phyloP scores from a whole-genome alignment of 495 filamentous ascomycete genomes.

The Clohesyomyces aquaticus region DNA sequence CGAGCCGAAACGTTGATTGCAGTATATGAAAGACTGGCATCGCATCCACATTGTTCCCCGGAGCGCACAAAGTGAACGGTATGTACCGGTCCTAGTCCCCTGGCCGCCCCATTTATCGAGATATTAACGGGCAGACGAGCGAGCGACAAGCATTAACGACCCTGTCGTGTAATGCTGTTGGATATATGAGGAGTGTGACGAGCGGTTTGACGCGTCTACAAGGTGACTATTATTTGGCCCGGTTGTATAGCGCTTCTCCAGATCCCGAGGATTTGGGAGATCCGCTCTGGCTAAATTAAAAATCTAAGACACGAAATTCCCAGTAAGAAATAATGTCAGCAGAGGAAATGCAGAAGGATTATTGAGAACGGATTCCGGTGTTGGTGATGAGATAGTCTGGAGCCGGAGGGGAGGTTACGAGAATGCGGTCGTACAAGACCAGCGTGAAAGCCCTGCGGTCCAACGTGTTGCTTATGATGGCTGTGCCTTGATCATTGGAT shows the following conservation, averaged over 20 bases:
- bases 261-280: slow-evolving; percentile 18
- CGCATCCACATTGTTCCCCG: slow-evolving; percentile 21
- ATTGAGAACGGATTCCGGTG: slow-evolving; percentile 13
- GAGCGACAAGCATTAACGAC: slow-evolving; percentile 4
- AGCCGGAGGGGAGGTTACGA: slow-evolving; percentile 16
- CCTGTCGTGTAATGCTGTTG: slow-evolving; percentile 12
- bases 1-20: slow-evolving; percentile 32
- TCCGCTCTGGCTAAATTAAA: slow-evolving; percentile 30
- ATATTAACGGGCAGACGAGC: slow-evolving; percentile 12
- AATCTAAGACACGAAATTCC: slow-evolving; percentile 3
- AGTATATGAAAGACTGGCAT: slow-evolving; percentile 10
- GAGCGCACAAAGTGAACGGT: slow-evolving; percentile 11
- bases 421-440: slow-evolving; percentile 13
- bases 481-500: no score
- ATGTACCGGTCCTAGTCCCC: no score
- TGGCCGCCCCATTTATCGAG: slow-evolving; percentile 2
- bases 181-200: slow-evolving; percentile 26
- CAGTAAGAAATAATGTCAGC: background rate
- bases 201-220: slow-evolving; percentile 22
- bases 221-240: no score
- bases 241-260: no score
- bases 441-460: background rate
- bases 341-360: background rate
- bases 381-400: background rate
- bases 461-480: background rate